These are phyloP conservation scores for Hypoxylon crocopeplum DNA, from an alignment of 495 filamentous ascomycete species.

Conservation along the genomic window DNA sequence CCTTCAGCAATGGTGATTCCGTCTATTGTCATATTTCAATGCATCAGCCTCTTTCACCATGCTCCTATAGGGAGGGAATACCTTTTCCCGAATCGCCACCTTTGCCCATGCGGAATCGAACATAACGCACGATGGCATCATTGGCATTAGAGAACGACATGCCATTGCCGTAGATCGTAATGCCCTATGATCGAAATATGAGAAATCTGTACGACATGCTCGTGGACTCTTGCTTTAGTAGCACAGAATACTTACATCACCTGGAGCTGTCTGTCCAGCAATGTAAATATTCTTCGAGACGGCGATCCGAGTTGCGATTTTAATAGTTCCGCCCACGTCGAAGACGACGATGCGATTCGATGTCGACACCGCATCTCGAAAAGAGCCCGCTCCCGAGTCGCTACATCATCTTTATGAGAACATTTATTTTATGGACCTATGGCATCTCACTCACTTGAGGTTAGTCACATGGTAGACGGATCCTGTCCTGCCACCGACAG, in stretches of 20 bases:
- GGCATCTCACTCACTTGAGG: constrained; percentile 31
- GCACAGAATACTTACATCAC: constrained; percentile 12
- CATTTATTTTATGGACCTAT: background rate
- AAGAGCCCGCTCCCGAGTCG: constrained; percentile 48
- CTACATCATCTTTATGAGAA: constrained; percentile 7
- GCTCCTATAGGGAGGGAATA: background rate
- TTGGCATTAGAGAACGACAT: constrained; percentile 44
- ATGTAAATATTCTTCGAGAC: constrained; percentile 48
- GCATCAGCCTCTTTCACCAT: background rate
- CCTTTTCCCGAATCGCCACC: constrained; percentile 46
- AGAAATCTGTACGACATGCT: background rate
- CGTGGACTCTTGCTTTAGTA: no score
- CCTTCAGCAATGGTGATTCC: constrained; percentile 48
- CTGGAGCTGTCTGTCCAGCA: constrained; percentile 50
- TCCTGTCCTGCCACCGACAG: constrained; percentile 47
- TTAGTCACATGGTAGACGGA: constrained; percentile 49
- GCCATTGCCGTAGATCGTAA: constrained; percentile 45
- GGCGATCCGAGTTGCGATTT: constrained; percentile 40
- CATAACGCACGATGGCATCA: constrained; percentile 49
- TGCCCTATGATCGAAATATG: constrained; percentile 29
- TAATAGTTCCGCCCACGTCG: constrained; percentile 48
- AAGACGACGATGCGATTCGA: constrained; percentile 49
- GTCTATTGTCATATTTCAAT: constrained; percentile 14
- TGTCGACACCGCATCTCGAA: constrained; percentile 49
- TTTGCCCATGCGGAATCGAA: constrained; percentile 49